Evolutionary conservation across 495 filamentous ascomycete species (phyloP).

Genomic region (Parachaetomium inaequale): DNA sequence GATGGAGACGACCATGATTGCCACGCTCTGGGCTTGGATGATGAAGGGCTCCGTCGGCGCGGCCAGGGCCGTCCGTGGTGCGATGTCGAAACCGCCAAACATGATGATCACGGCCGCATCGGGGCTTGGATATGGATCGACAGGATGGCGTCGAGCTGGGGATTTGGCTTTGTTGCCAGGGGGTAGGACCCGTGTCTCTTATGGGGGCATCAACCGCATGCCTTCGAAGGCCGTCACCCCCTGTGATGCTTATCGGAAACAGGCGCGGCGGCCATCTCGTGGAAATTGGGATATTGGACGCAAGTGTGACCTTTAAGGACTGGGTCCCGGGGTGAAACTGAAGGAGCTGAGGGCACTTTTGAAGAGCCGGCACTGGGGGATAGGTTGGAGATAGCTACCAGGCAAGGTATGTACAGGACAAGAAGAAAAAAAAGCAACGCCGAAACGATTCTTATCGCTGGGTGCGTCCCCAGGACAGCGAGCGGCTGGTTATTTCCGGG

Average conservation of each 20-base stretch:
- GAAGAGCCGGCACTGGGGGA: background rate
- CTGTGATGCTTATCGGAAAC: background rate
- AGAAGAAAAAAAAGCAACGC: too few relatives aligned
- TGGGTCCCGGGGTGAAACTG: background rate
- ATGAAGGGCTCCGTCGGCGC: slow-evolving; percentile 29
- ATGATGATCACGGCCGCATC: background rate
- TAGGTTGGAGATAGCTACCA: too few relatives aligned
- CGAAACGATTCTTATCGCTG: too few relatives aligned
- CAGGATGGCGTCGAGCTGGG: background rate
- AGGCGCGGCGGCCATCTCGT: background rate
- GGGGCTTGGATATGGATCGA: background rate
- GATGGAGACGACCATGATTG: slow-evolving; percentile 37
- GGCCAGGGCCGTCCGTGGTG: slow-evolving; percentile 30
- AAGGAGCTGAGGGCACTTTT: background rate
- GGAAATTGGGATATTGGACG: background rate
- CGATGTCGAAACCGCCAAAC: background rate
- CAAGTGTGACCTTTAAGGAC: background rate
- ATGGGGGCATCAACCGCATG: background rate
- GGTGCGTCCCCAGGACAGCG: too few relatives aligned
- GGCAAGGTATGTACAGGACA: too few relatives aligned
- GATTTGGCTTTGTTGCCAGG: background rate
- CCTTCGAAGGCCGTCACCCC: background rate
- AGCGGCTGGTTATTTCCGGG: too few relatives aligned
- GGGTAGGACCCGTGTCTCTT: background rate
- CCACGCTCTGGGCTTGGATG: slow-evolving; percentile 32